These are phyloP conservation scores for Jaltomata sinuosa DNA, from an alignment of 257 asterid species.

Conservation along the genomic window DNA sequence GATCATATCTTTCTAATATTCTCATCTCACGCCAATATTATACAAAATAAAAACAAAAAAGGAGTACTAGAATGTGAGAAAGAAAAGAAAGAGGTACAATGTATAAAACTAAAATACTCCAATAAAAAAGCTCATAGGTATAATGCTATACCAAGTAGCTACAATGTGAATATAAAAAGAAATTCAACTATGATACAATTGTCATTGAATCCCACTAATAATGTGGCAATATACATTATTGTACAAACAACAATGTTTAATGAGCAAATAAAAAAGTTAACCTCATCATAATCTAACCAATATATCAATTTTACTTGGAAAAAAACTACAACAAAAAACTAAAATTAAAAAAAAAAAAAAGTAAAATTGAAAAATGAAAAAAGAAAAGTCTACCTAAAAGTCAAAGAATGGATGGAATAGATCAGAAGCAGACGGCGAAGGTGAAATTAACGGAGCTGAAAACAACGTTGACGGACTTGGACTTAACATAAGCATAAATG, in stretches of 20 bases:
- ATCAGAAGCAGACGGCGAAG: constrained; percentile 48
- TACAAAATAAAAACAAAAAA: background rate
- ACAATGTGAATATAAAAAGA: background rate
- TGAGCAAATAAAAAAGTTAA: background rate
- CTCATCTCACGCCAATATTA: background rate
- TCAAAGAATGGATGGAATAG: constrained; percentile 67
- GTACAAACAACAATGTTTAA: background rate
- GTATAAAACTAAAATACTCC: background rate
- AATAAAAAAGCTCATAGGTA: no score
- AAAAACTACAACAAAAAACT: background rate
- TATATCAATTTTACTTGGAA: background rate
- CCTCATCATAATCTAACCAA: background rate
- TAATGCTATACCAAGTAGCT: no score
- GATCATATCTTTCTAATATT: background rate
- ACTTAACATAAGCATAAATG: constrained; percentile 48
- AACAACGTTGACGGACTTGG: constrained; percentile 70
- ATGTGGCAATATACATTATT: background rate
- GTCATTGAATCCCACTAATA: background rate
- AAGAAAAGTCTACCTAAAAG: constrained; percentile 20
- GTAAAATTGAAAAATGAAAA: background rate
- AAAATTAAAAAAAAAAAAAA: background rate
- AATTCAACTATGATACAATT: background rate
- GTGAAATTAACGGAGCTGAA: constrained; percentile 65
- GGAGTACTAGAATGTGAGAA: background rate
- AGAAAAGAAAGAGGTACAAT: background rate